These are phyloP conservation scores for Lenwebbia sp. DNA, from an alignment of 345 rosid genomes.

Conservation along the genomic window DNA sequence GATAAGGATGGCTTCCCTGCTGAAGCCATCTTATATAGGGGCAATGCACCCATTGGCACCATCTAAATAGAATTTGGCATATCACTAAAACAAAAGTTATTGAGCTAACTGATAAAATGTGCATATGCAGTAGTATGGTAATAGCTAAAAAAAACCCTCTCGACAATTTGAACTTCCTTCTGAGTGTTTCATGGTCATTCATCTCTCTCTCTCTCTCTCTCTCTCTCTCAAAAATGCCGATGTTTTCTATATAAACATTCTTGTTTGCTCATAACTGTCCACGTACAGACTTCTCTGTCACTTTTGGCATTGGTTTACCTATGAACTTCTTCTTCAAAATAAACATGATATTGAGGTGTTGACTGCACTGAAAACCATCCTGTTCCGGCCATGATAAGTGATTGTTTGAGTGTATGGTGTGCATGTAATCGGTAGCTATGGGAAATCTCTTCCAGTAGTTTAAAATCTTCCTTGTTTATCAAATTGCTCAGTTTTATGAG, in stretches of 20 bases:
- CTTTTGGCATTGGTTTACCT: not conserved
- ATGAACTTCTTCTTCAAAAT: not conserved
- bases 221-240: not conserved
- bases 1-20: not conserved
- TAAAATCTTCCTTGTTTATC: not conserved
- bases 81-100: not conserved
- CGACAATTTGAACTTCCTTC: not conserved
- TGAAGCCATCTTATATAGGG: not conserved
- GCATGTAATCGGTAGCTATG: not conserved
- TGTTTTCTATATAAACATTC: not conserved
- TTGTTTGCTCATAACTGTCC: not conserved
- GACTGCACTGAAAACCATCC: not conserved
- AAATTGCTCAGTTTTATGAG: not conserved
- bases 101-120: not conserved
- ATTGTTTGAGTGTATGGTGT: not conserved
- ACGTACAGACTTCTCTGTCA: not conserved
- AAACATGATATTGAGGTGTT: not conserved
- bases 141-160: not conserved
- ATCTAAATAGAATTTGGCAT: not conserved
- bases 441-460: not conserved
- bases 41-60: not conserved
- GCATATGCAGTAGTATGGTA: not conserved
- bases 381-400: not conserved
- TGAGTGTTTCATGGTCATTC: not conserved
- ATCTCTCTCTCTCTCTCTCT: not conserved